phyloP scores from a whole-genome alignment of 2,329 filamentous ascomycete species.

The Teratosphaeria gauchensis region DNA sequence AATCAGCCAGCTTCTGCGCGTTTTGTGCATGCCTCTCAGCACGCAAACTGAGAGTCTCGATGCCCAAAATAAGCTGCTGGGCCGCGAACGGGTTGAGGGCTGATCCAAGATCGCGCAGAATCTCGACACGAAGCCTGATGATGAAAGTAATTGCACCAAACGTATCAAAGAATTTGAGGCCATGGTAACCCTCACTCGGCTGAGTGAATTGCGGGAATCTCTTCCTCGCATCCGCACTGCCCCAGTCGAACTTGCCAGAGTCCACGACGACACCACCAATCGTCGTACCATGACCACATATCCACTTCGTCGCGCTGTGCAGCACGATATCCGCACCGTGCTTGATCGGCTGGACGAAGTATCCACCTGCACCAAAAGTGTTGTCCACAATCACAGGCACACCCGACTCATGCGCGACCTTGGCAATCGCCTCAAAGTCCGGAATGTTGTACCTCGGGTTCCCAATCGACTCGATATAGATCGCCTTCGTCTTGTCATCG shows the following conservation, averaged over 20 bases:
- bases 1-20: conserved; percentile 66
- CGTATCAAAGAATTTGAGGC: conserved; percentile 87
- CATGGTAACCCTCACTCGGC: conserved; percentile 81
- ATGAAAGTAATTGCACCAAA: conserved; percentile 77
- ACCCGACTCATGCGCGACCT: conserved; percentile 61
- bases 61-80: conserved; percentile 79
- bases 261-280: conserved; percentile 81
- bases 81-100: conserved; percentile 82
- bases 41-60: conserved; percentile 82
- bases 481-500: conserved; percentile 85
- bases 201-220: conserved; percentile 92
- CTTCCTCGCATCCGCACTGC: conserved; percentile 50
- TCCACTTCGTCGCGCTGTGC: conserved; percentile 94
- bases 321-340: conserved; percentile 91
- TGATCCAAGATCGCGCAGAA: conserved; percentile 76
- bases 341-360: conserved; percentile 75
- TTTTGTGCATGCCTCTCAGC: conserved; percentile 82
- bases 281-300: conserved; percentile 83
- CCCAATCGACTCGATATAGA: conserved; percentile 86
- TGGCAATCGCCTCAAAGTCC: conserved; percentile 77
- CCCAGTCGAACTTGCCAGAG: conserved; percentile 90
- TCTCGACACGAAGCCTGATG: conserved; percentile 79
- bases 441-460: conserved; percentile 92
- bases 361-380: conserved; percentile 89
- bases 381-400: conserved; percentile 68